These are phyloP conservation scores for Oryza longistaminata DNA, from an alignment of 176 grass and related monocot species.

Conservation along the genomic window DNA sequence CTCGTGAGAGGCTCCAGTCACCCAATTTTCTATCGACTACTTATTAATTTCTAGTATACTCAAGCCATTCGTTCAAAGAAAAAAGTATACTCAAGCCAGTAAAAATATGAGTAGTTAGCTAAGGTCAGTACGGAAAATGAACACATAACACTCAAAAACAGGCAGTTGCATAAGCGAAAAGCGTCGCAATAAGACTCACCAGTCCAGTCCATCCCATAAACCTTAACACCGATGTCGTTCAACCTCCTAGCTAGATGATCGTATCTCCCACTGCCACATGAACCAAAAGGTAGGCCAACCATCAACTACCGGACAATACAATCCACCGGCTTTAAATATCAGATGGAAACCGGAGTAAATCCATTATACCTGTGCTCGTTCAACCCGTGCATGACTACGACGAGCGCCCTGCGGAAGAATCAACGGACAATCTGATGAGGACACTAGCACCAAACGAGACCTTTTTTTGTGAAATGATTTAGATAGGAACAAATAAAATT, in stretches of 20 bases:
- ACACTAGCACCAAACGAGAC: conserved; percentile 4
- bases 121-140: neutral
- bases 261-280: conserved; percentile 71
- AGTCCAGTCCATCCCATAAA: conserved; percentile 93
- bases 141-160: neutral
- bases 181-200: conserved; percentile 44
- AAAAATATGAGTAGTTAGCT: neutral
- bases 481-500: neutral
- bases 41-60: neutral
- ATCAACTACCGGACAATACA: conserved; percentile 1
- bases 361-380: conserved; percentile 92
- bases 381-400: conserved; percentile 85
- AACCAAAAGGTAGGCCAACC: conserved; percentile 37
- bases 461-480: neutral
- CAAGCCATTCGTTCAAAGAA: too few relatives aligned
- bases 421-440: conserved; percentile 16
- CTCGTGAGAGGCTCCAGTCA: neutral
- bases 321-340: neutral
- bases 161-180: neutral
- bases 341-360: neutral
- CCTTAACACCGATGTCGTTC: conserved; percentile 81
- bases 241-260: conserved; percentile 77
- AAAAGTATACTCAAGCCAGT: too few relatives aligned
- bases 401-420: conserved; percentile 55
- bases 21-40: neutral